A percentile compares a stretch with the other conserved stretches of the same genome.
Conservation (phyloP, 192 early-diverging fungal species). For the Spinellus fusiger region DNA sequence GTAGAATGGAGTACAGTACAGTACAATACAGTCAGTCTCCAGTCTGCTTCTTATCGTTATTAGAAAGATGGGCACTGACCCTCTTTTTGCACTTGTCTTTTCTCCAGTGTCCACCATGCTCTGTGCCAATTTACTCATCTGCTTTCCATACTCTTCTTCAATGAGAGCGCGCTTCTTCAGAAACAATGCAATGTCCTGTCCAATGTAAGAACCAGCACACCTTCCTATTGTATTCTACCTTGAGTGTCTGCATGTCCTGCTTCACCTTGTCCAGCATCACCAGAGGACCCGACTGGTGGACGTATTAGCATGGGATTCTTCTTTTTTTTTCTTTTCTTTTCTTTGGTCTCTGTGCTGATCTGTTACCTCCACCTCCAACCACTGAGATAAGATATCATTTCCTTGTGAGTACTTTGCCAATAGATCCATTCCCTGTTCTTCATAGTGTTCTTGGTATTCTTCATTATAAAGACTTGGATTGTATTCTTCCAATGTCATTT, state of each 20-base stretch:
- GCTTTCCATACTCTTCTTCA: slow-evolving; percentile 86
- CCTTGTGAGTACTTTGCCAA: too few relatives aligned
- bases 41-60: too few relatives aligned
- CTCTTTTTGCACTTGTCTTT: slow-evolving; percentile 45
- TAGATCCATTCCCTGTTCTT: too few relatives aligned
- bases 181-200: slow-evolving; percentile 66
- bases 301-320: too few relatives aligned
- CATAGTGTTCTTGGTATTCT: too few relatives aligned
- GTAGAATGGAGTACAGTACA: not conserved
- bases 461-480: too few relatives aligned
- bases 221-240: slow-evolving; percentile 39
- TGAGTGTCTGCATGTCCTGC: slow-evolving; percentile 57
- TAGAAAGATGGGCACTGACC: slow-evolving; percentile 25
- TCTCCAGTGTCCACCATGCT: slow-evolving; percentile 52
- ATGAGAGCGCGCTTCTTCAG: slow-evolving; percentile 84
- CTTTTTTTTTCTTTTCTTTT: not conserved
- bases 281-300: too few relatives aligned
- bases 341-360: too few relatives aligned
- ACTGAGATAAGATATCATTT: too few relatives aligned
- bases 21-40: too few relatives aligned
- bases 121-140: slow-evolving; percentile 72
- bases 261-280: slow-evolving; percentile 70
- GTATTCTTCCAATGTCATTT: too few relatives aligned
- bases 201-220: slow-evolving; percentile 1
- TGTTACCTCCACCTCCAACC: too few relatives aligned